A percentile compares a stretch with the other conserved stretches of the same genome.
Evolutionary conservation across 352 stramenopile genomes (phyloP).

Genomic region (Globisporangium emineosum): DNA sequence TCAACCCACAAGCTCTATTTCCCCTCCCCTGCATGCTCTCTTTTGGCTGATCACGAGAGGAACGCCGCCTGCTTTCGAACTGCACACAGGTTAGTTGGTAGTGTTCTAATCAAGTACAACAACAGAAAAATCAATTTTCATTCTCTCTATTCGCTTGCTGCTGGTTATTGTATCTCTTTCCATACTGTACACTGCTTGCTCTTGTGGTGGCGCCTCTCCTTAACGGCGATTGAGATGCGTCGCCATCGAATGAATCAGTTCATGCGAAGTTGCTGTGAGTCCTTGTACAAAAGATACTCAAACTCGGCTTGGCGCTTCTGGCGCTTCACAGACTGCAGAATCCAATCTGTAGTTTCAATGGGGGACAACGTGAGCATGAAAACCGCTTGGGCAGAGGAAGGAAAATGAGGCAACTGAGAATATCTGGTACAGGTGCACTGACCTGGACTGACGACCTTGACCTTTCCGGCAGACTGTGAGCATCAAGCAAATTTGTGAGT

Average conservation of each 20-base stretch:
- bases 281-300: constrained; percentile 76
- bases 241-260: neutral
- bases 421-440: neutral
- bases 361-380: neutral
- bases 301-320: constrained; percentile 63
- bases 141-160: constrained; percentile 13
- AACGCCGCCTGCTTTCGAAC: constrained; percentile 4
- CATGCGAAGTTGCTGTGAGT: constrained; percentile 18
- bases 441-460: constrained; percentile 73
- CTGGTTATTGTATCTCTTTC: neutral
- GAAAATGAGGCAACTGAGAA: neutral
- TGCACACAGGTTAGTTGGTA: constrained; percentile 1
- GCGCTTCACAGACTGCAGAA: constrained; percentile 68
- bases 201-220: too few species aligned
- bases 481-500: neutral
- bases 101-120: constrained; percentile 17
- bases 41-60: constrained; percentile 14
- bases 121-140: constrained; percentile 13
- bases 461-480: constrained; percentile 41
- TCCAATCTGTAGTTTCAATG: constrained; percentile 46
- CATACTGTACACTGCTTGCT: neutral
- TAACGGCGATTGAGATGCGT: too few species aligned
- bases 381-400: neutral
- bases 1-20: constrained; percentile 5
- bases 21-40: constrained; percentile 13